Evolutionary conservation across 225 moss, liverwort and hornwort species (phyloP).

Genomic region (Polytrichum formosum): DNA sequence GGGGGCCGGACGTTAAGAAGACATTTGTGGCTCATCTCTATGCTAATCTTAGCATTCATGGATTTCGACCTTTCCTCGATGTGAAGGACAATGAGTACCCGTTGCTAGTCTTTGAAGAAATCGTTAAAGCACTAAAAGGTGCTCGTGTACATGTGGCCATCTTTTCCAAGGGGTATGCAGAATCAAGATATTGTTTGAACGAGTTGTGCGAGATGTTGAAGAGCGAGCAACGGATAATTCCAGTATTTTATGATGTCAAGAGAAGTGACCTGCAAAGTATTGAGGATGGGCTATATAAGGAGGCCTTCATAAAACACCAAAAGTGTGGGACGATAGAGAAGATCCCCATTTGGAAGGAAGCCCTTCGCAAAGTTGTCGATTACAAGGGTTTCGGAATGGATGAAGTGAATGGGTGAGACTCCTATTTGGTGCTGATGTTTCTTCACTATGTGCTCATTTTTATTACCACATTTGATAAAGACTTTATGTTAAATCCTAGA

Average conservation of each 20-base stretch:
- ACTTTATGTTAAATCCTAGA: not conserved
- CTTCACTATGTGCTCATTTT: not conserved
- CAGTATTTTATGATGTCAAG: not conserved
- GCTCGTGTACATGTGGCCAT: conserved; percentile 9
- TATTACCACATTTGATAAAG: not conserved
- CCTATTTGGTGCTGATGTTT: too few relatives aligned
- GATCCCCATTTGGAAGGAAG: conserved; percentile 5
- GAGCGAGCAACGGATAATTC: not conserved
- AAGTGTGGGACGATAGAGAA: not conserved
- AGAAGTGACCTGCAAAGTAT: not conserved
- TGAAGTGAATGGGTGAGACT: conserved; percentile 1
- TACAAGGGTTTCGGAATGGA: not conserved
- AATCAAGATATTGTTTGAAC: not conserved
- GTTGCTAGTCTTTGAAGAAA: too few relatives aligned
- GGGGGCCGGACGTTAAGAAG: too few relatives aligned
- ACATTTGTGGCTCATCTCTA: too few relatives aligned
- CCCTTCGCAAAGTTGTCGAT: not conserved
- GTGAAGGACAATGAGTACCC: too few relatives aligned
- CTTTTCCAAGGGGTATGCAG: conserved; percentile 10
- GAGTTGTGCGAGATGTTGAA: too few relatives aligned
- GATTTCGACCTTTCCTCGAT: too few relatives aligned
- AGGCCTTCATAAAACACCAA: too few relatives aligned
- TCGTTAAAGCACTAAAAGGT: conserved; percentile 3
- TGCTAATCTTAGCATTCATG: too few relatives aligned
- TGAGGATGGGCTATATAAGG: not conserved